These are phyloP conservation scores for Ophiostoma sp. DNA, from an alignment of 2,329 filamentous ascomycete genomes.

Conservation along the genomic window DNA sequence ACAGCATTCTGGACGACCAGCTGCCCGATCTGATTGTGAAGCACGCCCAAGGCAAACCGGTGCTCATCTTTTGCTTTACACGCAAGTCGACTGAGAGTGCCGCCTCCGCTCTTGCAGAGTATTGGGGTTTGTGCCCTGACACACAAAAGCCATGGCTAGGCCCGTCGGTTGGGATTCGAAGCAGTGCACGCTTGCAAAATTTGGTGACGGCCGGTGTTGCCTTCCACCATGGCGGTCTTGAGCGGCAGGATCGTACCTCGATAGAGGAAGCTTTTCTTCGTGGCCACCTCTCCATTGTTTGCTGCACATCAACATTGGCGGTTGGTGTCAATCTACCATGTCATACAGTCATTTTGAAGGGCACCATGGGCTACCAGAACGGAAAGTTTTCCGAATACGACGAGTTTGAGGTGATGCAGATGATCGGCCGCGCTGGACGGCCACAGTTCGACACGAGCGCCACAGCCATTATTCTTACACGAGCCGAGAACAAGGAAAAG, in stretches of 20 bases:
- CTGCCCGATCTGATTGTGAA: slow-evolving; percentile 66
- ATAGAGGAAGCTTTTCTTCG: slow-evolving; percentile 69
- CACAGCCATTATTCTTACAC: slow-evolving; percentile 77
- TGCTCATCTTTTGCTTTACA: slow-evolving; percentile 82
- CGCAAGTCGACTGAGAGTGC: slow-evolving; percentile 68
- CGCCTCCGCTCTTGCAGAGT: slow-evolving; percentile 64
- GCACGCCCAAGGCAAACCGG: slow-evolving; percentile 70
- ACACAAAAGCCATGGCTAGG: slow-evolving; percentile 63
- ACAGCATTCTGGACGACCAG: slow-evolving; percentile 65
- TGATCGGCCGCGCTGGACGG: slow-evolving; percentile 80
- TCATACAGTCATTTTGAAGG: slow-evolving; percentile 80
- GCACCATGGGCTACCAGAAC: slow-evolving; percentile 67
- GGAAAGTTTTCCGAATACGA: slow-evolving; percentile 67
- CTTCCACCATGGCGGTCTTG: slow-evolving; percentile 80
- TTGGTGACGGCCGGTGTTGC: slow-evolving; percentile 61
- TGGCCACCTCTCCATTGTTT: slow-evolving; percentile 76
- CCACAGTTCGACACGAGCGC: slow-evolving; percentile 80
- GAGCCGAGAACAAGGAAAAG: slow-evolving; percentile 59
- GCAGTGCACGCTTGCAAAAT: slow-evolving; percentile 60
- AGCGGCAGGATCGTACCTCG: slow-evolving; percentile 60
- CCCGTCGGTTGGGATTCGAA: slow-evolving; percentile 51
- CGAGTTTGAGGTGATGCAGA: slow-evolving; percentile 85
- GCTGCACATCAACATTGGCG: slow-evolving; percentile 82
- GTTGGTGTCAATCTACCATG: slow-evolving; percentile 83
- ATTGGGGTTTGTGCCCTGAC: slow-evolving; percentile 58